Percentiles rank a stretch among this genome's conserved stretches.
These are phyloP conservation scores for Yarrowia sp. DNA, from an alignment of 805 yeast species.

Conservation along the genomic window DNA sequence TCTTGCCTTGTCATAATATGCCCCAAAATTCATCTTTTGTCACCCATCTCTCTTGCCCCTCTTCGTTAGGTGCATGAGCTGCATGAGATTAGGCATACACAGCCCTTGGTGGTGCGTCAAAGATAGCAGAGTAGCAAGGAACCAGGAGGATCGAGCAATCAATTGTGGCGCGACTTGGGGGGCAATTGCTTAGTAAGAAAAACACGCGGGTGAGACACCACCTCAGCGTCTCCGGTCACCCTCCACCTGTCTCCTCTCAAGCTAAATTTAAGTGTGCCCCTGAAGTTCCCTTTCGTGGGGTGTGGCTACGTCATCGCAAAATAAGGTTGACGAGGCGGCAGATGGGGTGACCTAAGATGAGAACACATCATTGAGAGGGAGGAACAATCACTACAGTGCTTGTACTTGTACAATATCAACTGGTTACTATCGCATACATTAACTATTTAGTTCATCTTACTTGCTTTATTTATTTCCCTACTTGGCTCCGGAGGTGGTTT, in stretches of 20 bases:
- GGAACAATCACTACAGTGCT: too few relatives aligned
- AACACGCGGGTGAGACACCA: too few relatives aligned
- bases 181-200: too few relatives aligned
- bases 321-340: neutral
- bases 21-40: too few relatives aligned
- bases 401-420: too few relatives aligned
- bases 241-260: neutral
- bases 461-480: neutral
- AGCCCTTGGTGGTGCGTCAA: neutral
- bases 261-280: slow-evolving; percentile 5
- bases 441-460: neutral
- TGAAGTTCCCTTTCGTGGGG: slow-evolving; percentile 10
- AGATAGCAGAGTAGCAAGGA: slow-evolving; percentile 1
- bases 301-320: slow-evolving; percentile 13
- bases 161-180: too few relatives aligned
- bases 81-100: slow-evolving; percentile 31
- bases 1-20: too few relatives aligned
- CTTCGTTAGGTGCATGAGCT: neutral
- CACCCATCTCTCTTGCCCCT: neutral
- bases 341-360: neutral
- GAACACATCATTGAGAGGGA: too few relatives aligned
- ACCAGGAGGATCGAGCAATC: too few relatives aligned
- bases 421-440: neutral
- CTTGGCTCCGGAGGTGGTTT: slow-evolving; percentile 47
- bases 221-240: too few relatives aligned